Evolutionary conservation across 2,329 filamentous ascomycete genomes (phyloP).

Genomic region (Fusarium sarcochroum): DNA sequence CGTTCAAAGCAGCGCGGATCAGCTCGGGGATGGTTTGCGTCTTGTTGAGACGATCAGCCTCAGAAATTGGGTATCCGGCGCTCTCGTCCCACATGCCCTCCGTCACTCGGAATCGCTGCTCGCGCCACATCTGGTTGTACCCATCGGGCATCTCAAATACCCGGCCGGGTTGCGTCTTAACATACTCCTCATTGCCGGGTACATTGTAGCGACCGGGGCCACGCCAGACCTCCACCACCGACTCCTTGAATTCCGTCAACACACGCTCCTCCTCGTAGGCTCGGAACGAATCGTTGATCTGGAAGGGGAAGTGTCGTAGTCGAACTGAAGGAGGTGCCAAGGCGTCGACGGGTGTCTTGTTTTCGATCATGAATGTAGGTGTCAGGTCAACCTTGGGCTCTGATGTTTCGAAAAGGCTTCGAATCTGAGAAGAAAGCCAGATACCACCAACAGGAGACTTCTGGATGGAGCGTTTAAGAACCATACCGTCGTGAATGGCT

Average conservation of each 20-base stretch:
- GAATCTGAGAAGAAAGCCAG: slow-evolving; percentile 91
- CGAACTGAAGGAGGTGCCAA: slow-evolving; percentile 82
- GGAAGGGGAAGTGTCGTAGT: slow-evolving; percentile 76
- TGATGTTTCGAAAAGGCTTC: slow-evolving; percentile 80
- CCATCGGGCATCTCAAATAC: slow-evolving; percentile 98
- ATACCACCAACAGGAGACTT: slow-evolving; percentile 88
- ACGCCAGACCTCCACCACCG: slow-evolving; percentile 93
- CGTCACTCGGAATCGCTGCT: slow-evolving; percentile 86
- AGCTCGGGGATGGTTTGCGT: slow-evolving; percentile 87
- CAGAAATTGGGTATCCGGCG: slow-evolving; percentile 71
- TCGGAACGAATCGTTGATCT: slow-evolving; percentile 79
- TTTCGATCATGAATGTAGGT: slow-evolving; percentile 89
- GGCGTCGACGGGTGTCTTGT: slow-evolving; percentile 91
- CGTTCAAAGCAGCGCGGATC: slow-evolving; percentile 81
- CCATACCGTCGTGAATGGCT: slow-evolving; percentile 93
- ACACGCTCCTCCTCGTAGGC: slow-evolving; percentile 92
- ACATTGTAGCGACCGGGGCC: slow-evolving; percentile 77
- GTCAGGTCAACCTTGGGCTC: slow-evolving; percentile 80
- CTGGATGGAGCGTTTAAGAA: slow-evolving; percentile 90
- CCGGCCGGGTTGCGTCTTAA: slow-evolving; percentile 79
- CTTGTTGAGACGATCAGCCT: slow-evolving; percentile 68
- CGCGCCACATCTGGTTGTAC: slow-evolving; percentile 93
- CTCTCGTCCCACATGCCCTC: slow-evolving; percentile 94
- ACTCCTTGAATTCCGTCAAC: slow-evolving; percentile 97
- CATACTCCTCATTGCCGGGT: slow-evolving; percentile 82